A percentile compares a stretch with the other conserved stretches of the same genome.
These are phyloP conservation scores for Linum usitatissimum DNA, from an alignment of 345 rosid species.

Conservation along the genomic window DNA sequence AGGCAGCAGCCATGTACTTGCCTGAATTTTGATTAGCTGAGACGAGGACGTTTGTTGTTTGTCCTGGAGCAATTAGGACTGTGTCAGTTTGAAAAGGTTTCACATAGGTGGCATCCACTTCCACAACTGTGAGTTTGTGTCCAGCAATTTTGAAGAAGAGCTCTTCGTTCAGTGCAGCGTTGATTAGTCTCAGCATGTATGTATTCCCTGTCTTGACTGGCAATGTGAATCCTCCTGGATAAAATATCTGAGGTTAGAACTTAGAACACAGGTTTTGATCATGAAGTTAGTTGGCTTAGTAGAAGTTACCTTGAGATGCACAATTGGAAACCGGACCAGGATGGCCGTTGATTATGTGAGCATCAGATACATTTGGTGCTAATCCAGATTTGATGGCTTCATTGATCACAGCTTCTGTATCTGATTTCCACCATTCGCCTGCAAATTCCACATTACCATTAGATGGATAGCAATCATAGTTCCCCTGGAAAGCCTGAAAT, in stretches of 20 bases:
- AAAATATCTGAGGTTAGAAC: too few relatives aligned
- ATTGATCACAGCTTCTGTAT: neutral
- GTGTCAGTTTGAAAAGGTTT: slow-evolving; percentile 1
- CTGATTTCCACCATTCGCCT: slow-evolving; percentile 2
- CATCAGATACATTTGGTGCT: slow-evolving; percentile 1
- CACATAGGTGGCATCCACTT: slow-evolving; percentile 1
- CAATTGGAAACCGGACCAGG: neutral
- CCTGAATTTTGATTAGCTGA: neutral
- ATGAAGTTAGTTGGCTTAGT: neutral
- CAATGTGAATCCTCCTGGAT: slow-evolving; percentile 2
- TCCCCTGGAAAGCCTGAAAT: too few relatives aligned
- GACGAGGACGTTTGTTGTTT: neutral
- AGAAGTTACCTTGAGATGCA: neutral
- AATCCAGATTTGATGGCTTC: neutral
- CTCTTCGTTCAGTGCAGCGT: slow-evolving; percentile 2
- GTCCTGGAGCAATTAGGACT: neutral
- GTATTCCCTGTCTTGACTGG: neutral
- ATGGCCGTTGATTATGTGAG: slow-evolving; percentile 1
- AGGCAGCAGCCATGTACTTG: neutral
- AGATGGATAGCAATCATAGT: too few relatives aligned
- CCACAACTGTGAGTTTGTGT: slow-evolving; percentile 2
- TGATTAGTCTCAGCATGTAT: slow-evolving; percentile 1
- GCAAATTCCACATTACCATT: neutral
- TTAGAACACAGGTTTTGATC: neutral
- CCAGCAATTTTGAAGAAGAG: slow-evolving; percentile 5